Percentiles rank a stretch among this genome's conserved stretches.
phyloP scores from a whole-genome alignment of 2,329 filamentous ascomycete genomes.

The Diaporthe australafricana region DNA sequence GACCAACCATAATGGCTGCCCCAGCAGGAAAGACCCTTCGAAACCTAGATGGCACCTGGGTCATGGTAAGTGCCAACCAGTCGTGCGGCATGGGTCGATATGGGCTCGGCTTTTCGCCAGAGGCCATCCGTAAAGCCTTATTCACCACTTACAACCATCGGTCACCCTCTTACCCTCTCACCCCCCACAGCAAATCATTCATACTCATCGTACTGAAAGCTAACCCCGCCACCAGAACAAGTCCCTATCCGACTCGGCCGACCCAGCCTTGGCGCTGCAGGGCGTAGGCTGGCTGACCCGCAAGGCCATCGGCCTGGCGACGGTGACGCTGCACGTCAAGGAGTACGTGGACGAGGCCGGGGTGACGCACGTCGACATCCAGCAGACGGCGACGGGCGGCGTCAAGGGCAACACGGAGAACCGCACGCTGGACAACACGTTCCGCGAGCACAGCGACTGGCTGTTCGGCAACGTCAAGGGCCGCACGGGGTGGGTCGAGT shows the following conservation, averaged over 20 bases:
- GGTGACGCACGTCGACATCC: slow-evolving; percentile 75
- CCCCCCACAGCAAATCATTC: slow-evolving; percentile 19
- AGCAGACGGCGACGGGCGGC: slow-evolving; percentile 77
- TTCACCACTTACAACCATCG: neutral
- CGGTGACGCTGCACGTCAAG: slow-evolving; percentile 73
- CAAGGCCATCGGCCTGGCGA: slow-evolving; percentile 77
- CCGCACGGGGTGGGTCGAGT: slow-evolving; percentile 62
- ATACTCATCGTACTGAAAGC: neutral
- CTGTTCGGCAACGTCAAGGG: slow-evolving; percentile 81
- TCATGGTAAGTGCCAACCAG: slow-evolving; percentile 66
- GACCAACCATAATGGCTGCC: slow-evolving; percentile 72
- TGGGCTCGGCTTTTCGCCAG: neutral
- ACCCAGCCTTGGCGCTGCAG: slow-evolving; percentile 78
- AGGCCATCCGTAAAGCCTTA: neutral
- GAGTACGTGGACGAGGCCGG: slow-evolving; percentile 59
- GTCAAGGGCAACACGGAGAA: slow-evolving; percentile 73
- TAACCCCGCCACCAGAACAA: slow-evolving; percentile 71
- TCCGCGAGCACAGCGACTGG: slow-evolving; percentile 78
- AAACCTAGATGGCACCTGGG: slow-evolving; percentile 77
- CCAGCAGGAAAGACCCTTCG: slow-evolving; percentile 74
- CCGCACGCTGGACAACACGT: slow-evolving; percentile 63
- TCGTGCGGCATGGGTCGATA: neutral
- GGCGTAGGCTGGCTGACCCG: slow-evolving; percentile 78
- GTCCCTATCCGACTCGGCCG: slow-evolving; percentile 74
- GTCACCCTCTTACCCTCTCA: neutral